phyloP scores from a whole-genome alignment of 2,329 filamentous ascomycete genomes.

The Fusarium dlaminii region DNA sequence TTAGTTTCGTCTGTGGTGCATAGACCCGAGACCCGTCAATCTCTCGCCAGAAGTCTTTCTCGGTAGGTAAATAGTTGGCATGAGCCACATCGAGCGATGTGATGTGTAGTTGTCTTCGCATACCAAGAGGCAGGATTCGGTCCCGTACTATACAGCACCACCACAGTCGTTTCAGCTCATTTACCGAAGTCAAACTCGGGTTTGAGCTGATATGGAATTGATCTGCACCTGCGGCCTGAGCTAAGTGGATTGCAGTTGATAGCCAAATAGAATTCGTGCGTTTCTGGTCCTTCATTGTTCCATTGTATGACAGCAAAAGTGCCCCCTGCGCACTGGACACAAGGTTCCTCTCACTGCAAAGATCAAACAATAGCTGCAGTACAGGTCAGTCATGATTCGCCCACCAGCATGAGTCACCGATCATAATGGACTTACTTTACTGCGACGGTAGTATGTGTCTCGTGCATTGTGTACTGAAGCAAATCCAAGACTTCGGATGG shows the following conservation, averaged over 20 bases:
- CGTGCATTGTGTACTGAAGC: slow-evolving; percentile 7
- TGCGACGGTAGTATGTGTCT: slow-evolving; percentile 21
- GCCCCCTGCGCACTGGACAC: slow-evolving; percentile 16
- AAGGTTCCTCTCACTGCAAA: slow-evolving; percentile 5
- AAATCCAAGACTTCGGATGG: slow-evolving; percentile 13
- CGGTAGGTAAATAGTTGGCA: not conserved
- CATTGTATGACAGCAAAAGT: slow-evolving; percentile 15
- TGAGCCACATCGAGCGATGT: not conserved
- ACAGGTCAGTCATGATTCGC: not conserved
- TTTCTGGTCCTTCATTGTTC: slow-evolving; percentile 17
- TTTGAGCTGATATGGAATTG: not conserved
- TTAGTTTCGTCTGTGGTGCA: slow-evolving; percentile 1
- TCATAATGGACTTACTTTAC: not conserved
- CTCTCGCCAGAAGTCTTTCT: slow-evolving; percentile 11
- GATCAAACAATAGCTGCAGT: slow-evolving; percentile 16
- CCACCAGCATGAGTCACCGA: too few relatives aligned
- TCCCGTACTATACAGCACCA: slow-evolving; percentile 32
- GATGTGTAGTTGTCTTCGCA: slow-evolving; percentile 22
- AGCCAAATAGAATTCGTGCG: slow-evolving; percentile 23
- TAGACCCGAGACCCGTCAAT: slow-evolving; percentile 14
- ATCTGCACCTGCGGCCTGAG: slow-evolving; percentile 15
- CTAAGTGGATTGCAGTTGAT: slow-evolving; percentile 22
- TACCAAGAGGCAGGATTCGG: slow-evolving; percentile 18
- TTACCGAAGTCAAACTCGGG: not conserved
- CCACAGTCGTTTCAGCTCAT: slow-evolving; percentile 23